Evolutionary conservation across 306 rosid genomes (phyloP), one percentile per base, ranked within the genome.

Genomic region (Glycine latifolia): DNA sequence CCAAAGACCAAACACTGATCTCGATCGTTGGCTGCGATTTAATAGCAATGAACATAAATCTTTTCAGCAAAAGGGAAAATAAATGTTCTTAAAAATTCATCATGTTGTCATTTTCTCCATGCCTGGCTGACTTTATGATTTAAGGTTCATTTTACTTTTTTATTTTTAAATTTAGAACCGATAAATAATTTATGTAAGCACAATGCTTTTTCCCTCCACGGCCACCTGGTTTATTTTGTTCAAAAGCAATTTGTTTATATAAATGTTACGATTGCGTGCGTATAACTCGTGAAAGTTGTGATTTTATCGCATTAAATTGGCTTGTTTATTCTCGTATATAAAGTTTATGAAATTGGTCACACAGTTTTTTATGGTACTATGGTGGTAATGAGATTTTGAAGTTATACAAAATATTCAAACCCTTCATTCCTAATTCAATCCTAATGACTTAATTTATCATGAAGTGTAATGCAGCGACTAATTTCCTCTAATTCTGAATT

Each of bases 1-100:
- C 97, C 97, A n/a, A 90, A 91, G 86, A 12, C 6, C 67, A 78
- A 88, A 69, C 90, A 82, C 72, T 89, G 67, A 81, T 63, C 69
- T 68, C 41, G 12, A 47, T 47, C 12, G 8, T 33, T 26, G 49
- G 12, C 71, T 15, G 56, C 41, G 0, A 77, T 68, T 20, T 8
- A 12, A 55, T 13, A 9, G 73, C 73, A 83, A 77, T 59, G 55
- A 80, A 53, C 52, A 78, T 68, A 44, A 63, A 53, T 46, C 37
- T 31, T 66, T 50, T 13, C 17, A 73, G 20, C 59, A 66, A 67
- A 13, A 68, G 66, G 48, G 39, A 68, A 75, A 70, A 43, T 26
- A 46, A 10, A 26, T 71, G 53, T 44, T 46, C 53, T 61, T 43
- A 7, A 53, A 75, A 54, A 10, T 16, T 14, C 77, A 75, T 47